Base-by-base conservation (phyloP, 768 basidiomycete genomes). In the Polyporus arcularius region DNA sequence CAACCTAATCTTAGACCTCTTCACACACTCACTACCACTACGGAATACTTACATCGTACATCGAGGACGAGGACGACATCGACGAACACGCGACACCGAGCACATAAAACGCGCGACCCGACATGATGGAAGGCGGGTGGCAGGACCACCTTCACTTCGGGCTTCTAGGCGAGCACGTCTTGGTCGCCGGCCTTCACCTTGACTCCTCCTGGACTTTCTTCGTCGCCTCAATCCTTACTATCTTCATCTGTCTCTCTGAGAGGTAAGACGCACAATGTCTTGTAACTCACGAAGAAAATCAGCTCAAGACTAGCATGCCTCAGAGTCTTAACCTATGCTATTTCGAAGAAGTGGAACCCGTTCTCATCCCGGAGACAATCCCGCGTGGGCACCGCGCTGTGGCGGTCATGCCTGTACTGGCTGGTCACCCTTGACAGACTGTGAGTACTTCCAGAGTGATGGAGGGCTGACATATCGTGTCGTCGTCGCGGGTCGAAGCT, bases 391-490 rank as follows among this genome's bases (percentile, higher is more conserved):
- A 74, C 72, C 26, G 83, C 84, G 16, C 61, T 81, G 4, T 88
- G 86, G 86, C 77, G 80, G 54, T 72, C 85, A 5, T 66, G 67
- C 12, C 55, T 88, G 42, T 89, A 87, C 69, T 83, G 83, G 74
- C 50, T 81, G 15, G 80, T 80, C n/a, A 85, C 83, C 0, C 74
- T 84, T 51, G 70, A 86, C 30, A 76, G 89, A 76, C 70, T 91
- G 89, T 90, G 69, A 71, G 87, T 71, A 26, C n/a, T 6, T 28
- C 30, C 15, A 7, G n/a, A 14, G 3, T 21, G 49, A 32, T 10
- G 49, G 16, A 14, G 38, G 39, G 39, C 14, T 28, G 7, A 18
- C 35, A 35, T 30, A 35, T 39, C 43, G 41, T 12, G 51, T 38
- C 30, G 12, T 9, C 14, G 21, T 21, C 6, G 12, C n/a, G 11